Evolutionary conservation across 495 filamentous ascomycete genomes (phyloP).

Genomic region (Sporormia fimetaria): DNA sequence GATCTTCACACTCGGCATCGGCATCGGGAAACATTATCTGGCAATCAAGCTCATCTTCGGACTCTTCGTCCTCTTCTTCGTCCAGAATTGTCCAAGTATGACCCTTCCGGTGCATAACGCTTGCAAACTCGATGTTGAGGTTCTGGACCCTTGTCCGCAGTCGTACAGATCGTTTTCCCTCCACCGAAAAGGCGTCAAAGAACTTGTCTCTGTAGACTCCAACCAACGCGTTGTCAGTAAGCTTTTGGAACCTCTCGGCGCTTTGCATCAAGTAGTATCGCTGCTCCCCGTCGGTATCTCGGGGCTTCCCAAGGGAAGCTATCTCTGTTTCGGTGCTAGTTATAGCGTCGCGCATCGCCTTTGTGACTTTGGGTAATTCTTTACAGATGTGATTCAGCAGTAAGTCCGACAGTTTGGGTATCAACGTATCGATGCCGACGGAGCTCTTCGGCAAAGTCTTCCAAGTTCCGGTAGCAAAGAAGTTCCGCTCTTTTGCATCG

Average conservation of each 20-base stretch:
- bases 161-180: too few species aligned
- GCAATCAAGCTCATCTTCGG: neutral
- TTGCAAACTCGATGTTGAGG: slow-evolving; percentile 13
- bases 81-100: slow-evolving; percentile 11
- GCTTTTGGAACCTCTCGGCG: too few species aligned
- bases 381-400: slow-evolving; percentile 11
- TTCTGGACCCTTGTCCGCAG: slow-evolving; percentile 11
- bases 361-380: slow-evolving; percentile 2
- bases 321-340: neutral
- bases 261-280: too few species aligned
- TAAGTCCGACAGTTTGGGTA: slow-evolving; percentile 7
- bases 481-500: slow-evolving; percentile 6
- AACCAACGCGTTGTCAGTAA: too few species aligned
- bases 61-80: neutral
- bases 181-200: neutral
- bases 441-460: neutral
- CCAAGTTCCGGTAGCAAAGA: slow-evolving; percentile 12
- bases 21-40: too few species aligned
- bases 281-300: too few species aligned
- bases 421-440: slow-evolving; percentile 7
- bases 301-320: slow-evolving; percentile 5
- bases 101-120: slow-evolving; percentile 3
- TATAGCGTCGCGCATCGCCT: slow-evolving; percentile 1
- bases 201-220: too few species aligned
- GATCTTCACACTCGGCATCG: too few species aligned